A percentile compares a stretch with the other conserved stretches of the same genome.
Conservation (phyloP, 2,329 filamentous ascomycete genomes). For the Dactylellina drechsleri region DNA sequence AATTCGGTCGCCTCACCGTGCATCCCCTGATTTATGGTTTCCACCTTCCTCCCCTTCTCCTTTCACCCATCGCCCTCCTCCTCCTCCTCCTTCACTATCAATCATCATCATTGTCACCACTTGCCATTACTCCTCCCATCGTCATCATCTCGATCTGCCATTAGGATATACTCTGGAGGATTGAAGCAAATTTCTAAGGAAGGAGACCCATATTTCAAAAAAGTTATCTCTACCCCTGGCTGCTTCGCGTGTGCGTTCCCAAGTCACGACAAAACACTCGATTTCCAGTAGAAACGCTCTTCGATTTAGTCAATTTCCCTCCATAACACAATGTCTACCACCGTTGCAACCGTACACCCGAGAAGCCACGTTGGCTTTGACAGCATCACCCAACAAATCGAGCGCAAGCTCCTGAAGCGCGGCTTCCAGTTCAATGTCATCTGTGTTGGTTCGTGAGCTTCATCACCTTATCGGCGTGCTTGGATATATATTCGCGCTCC, state of each 20-base stretch:
- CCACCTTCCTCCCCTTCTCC: constrained; percentile 56
- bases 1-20: constrained; percentile 19
- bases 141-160: constrained; percentile 62
- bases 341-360: constrained; percentile 65
- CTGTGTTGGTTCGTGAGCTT: constrained; percentile 85
- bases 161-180: background rate
- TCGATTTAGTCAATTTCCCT: constrained; percentile 1
- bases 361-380: constrained; percentile 99
- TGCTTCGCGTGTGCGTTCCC: constrained; percentile 9
- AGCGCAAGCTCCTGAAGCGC: constrained; percentile 99
- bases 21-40: constrained; percentile 40
- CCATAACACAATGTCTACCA: constrained; percentile 31
- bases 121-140: constrained; percentile 59
- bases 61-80: constrained; percentile 58
- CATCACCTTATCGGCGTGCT: background rate
- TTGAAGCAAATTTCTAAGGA: background rate
- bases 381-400: constrained; percentile 99
- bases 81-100: constrained; percentile 56
- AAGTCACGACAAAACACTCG: constrained; percentile 23
- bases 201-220: background rate
- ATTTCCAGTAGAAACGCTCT: constrained; percentile 4
- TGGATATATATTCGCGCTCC: background rate
- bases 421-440: constrained; percentile 99
- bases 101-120: constrained; percentile 51
- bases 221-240: no score